Percentiles rank a stretch among this genome's conserved stretches.
phyloP scores from a whole-genome alignment of 2,329 filamentous ascomycete genomes.

The Sordariomycetes sp. region DNA sequence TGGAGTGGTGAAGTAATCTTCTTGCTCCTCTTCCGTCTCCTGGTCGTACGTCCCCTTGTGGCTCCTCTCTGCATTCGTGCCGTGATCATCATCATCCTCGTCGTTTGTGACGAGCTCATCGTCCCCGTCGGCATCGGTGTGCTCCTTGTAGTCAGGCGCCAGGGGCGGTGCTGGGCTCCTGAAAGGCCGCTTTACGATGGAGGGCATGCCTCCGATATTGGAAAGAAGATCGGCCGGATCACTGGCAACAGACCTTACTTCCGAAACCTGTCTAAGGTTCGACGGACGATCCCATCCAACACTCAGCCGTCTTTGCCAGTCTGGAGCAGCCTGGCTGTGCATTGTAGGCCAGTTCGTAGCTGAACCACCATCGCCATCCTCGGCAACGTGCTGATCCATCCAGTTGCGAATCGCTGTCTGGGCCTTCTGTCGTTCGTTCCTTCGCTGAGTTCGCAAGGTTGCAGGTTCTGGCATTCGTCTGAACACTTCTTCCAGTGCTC shows the following conservation, averaged over 20 bases:
- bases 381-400: constrained; percentile 67
- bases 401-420: constrained; percentile 78
- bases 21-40: constrained; percentile 19
- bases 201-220: constrained; percentile 30
- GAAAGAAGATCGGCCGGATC: constrained; percentile 56
- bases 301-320: constrained; percentile 44
- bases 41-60: constrained; percentile 15
- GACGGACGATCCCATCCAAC: constrained; percentile 38
- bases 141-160: constrained; percentile 38
- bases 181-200: constrained; percentile 11
- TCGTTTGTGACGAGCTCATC: constrained; percentile 82
- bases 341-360: constrained; percentile 40
- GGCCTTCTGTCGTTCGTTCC: constrained; percentile 60
- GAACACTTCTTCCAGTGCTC: constrained; percentile 86
- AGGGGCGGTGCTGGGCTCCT: constrained; percentile 7
- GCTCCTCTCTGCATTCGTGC: constrained; percentile 29
- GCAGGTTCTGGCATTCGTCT: constrained; percentile 59
- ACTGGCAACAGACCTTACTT: constrained; percentile 50
- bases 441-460: constrained; percentile 48
- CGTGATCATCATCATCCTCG: constrained; percentile 54
- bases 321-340: constrained; percentile 32
- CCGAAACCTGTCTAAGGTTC: constrained; percentile 41
- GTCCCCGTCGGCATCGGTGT: constrained; percentile 80
- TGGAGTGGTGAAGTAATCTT: constrained; percentile 37
- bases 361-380: constrained; percentile 38